Percentiles rank a stretch among this genome's conserved stretches.
Conservation (phyloP, 2,329 filamentous ascomycete genomes). For the Lasiodiplodia hormozganensis region DNA sequence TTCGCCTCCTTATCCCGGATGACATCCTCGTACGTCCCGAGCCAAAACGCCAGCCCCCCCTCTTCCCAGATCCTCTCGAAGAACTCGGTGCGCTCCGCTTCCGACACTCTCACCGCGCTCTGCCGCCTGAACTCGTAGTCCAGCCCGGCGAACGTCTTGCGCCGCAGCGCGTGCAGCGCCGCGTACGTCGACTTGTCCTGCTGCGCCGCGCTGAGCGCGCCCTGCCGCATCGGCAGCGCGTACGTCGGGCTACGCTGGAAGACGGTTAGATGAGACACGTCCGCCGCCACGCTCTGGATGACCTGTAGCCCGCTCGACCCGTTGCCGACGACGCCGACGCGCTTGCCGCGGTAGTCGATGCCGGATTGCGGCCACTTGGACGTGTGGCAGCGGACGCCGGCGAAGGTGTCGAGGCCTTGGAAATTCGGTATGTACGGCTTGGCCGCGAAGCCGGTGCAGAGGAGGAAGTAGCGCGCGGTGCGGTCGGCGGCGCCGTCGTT, state of each 20-base stretch:
- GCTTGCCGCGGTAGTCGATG: constrained; percentile 64
- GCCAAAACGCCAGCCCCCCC: constrained; percentile 51
- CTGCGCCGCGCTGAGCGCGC: constrained; percentile 54
- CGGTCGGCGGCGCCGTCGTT: constrained; percentile 59
- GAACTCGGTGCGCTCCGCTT: constrained; percentile 52
- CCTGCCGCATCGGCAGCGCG: constrained; percentile 66
- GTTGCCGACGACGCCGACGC: constrained; percentile 69
- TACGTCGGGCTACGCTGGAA: constrained; percentile 74
- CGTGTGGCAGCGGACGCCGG: constrained; percentile 65
- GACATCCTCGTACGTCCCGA: constrained; percentile 51
- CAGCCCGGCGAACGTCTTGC: constrained; percentile 60
- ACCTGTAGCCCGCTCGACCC: constrained; percentile 71
- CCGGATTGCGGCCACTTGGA: constrained; percentile 66
- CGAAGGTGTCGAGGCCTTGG: constrained; percentile 65
- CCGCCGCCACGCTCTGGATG: constrained; percentile 64
- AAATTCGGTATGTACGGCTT: constrained; percentile 68
- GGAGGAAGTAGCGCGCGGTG: constrained; percentile 59
- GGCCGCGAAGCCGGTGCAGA: constrained; percentile 64
- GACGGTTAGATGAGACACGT: constrained; percentile 60
- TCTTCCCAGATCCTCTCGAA: constrained; percentile 51
- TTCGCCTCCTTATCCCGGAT: constrained; percentile 52
- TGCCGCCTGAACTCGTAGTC: constrained; percentile 62
- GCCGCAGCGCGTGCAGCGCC: constrained; percentile 59
- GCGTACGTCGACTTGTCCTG: constrained; percentile 55
- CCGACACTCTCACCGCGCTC: constrained; percentile 57